Percentiles rank a stretch among this genome's conserved stretches.
Conservation (phyloP, 208 protist species). For the Trypanosoma brucei region DNA sequence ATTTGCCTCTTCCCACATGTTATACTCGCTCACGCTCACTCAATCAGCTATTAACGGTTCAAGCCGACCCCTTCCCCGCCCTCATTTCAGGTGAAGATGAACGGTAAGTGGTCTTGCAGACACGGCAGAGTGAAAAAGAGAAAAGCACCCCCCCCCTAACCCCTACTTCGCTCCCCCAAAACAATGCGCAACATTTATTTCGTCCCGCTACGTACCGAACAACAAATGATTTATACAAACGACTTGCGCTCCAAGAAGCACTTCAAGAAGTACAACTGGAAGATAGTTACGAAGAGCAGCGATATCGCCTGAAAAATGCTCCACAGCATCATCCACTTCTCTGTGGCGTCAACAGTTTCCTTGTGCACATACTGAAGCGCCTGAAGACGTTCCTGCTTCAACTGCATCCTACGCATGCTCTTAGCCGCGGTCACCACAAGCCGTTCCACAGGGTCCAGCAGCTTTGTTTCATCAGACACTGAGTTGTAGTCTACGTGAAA, state of each 20-base stretch:
- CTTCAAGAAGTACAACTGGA: conserved; percentile 75
- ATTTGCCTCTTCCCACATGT: too few relatives aligned
- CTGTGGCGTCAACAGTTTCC: conserved; percentile 55
- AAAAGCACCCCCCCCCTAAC: too few relatives aligned
- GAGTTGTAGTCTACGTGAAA: conserved; percentile 24
- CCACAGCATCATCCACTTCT: conserved; percentile 62
- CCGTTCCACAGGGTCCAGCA: conserved; percentile 70
- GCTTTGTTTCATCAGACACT: conserved; percentile 17
- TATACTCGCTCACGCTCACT: too few relatives aligned
- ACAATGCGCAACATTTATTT: too few relatives aligned
- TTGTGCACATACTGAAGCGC: conserved; percentile 62
- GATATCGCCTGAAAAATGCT: conserved; percentile 60
- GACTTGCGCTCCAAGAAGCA: conserved; percentile 76
- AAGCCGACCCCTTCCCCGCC: too few relatives aligned
- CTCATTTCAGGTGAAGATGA: too few relatives aligned
- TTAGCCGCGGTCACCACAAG: conserved; percentile 29
- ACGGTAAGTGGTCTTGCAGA: too few relatives aligned
- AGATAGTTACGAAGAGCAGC: conserved; percentile 53
- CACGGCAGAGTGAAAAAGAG: too few relatives aligned
- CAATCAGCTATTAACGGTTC: too few relatives aligned
- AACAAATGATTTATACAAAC: conserved; percentile 32
- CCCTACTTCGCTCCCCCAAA: too few relatives aligned
- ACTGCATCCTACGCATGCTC: conserved; percentile 37
- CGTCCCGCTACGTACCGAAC: too few relatives aligned
- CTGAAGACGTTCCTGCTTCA: conserved; percentile 46